phyloP scores from a whole-genome alignment of 768 basidiomycete species.

The Lentinula raphanica region DNA sequence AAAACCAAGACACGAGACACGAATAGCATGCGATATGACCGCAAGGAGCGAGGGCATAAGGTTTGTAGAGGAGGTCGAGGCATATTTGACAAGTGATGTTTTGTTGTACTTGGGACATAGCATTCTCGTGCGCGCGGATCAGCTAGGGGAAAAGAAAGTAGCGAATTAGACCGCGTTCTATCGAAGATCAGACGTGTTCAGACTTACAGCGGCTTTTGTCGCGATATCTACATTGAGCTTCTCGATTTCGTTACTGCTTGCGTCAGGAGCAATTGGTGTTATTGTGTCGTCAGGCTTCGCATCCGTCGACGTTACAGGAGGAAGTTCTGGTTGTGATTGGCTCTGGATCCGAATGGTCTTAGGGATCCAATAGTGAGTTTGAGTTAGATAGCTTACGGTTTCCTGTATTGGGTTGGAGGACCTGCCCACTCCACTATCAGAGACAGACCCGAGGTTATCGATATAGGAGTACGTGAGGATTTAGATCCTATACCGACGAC shows the following conservation, averaged over 20 bases:
- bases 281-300: neutral
- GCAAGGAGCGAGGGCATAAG: slow-evolving; percentile 71
- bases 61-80: slow-evolving; percentile 66
- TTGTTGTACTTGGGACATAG: slow-evolving; percentile 53
- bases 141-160: slow-evolving; percentile 35
- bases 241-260: neutral
- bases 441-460: neutral
- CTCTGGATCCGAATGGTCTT: neutral
- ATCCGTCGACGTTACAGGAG: neutral
- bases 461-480: neutral
- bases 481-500: neutral
- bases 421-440: neutral
- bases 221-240: neutral
- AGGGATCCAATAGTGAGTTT: neutral
- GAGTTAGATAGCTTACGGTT: neutral
- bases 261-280: neutral
- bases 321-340: neutral
- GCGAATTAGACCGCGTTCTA: neutral
- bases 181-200: neutral
- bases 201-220: slow-evolving; percentile 3
- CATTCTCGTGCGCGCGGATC: slow-evolving; percentile 46
- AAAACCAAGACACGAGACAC: slow-evolving; percentile 78
- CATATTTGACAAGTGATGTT: slow-evolving; percentile 76
- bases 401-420: neutral
- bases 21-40: slow-evolving; percentile 68